Conservation (phyloP, 1,139 yeast genomes). For the Blastobotrys persicus region DNA sequence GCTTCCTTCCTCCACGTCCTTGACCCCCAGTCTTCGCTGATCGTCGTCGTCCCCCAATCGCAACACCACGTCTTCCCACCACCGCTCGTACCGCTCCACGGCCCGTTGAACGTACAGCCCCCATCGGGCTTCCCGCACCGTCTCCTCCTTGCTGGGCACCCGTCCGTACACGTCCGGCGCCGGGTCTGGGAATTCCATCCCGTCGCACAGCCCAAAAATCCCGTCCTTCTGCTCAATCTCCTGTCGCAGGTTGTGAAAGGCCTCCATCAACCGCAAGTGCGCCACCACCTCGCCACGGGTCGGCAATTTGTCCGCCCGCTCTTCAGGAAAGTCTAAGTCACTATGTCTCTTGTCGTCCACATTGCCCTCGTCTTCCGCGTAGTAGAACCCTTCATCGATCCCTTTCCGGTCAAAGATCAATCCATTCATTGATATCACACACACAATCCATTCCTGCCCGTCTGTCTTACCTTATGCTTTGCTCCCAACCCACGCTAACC, state of each 20-base stretch:
- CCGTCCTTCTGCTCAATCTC: constrained; percentile 22
- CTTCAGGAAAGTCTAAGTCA: constrained; percentile 4
- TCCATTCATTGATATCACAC: neutral
- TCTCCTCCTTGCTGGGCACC: neutral
- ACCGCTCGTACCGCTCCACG: constrained; percentile 36
- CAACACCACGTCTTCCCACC: constrained; percentile 24
- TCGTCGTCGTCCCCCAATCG: constrained; percentile 7
- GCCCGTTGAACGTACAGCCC: constrained; percentile 37
- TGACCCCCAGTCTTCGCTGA: neutral
- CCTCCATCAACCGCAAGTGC: constrained; percentile 40
- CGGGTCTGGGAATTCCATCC: constrained; percentile 4
- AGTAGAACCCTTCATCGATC: neutral
- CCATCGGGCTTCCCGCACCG: constrained; percentile 34
- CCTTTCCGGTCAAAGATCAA: neutral
- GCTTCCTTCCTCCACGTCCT: constrained; percentile 2
- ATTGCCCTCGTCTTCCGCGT: neutral
- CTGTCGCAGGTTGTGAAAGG: constrained; percentile 35
- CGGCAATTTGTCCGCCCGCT: neutral
- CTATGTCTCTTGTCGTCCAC: no score
- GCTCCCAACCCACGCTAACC: neutral
- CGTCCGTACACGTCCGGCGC: constrained; percentile 3
- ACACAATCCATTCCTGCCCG: neutral
- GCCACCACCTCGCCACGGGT: constrained; percentile 21
- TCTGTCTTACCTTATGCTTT: neutral
- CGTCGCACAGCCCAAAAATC: constrained; percentile 21